Evolutionary conservation across 2,329 filamentous ascomycete genomes (phyloP), one percentile per base, ranked within the genome.

Genomic region (Lizonia empirigonia): DNA sequence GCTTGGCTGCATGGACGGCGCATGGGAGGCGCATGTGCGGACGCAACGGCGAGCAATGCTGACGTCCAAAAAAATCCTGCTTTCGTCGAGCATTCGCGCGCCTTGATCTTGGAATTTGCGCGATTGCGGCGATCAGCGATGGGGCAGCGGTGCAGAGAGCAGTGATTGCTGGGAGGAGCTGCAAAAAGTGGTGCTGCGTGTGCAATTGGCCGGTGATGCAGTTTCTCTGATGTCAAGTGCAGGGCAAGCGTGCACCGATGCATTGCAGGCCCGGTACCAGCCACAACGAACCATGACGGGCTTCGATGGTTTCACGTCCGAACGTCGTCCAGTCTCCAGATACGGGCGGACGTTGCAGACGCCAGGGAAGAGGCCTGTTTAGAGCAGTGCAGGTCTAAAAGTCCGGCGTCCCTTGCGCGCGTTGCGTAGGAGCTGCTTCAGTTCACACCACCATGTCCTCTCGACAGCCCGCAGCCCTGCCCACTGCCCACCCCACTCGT

Each of bases 171-270:
- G 42, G 45, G 44, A 42, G 29, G 20, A 47, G 32, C 42, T 42
- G 49, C 42, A 15, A 52, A 52, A 52, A 52, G 49, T 42, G 49
- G 49, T 52, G 44, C 42, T 16, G 16, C 9, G 32, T 18, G 27
- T 9, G 35, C 44, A 37, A 45, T 37, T 54, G 51, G 55, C 24
- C 33, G 23, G 23, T 15, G 34, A 34, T 33, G 42, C 33, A 30
- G 38, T 51, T 48, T 40, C 19, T 29, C 61, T 70, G 61, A 69
- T 69, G 65, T 69, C 61, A 68, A 65, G 51, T 32, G 10, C 12
- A 1, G 2, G 30, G 16, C 16, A 33, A 33, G 26, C 16, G 37
- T 33, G 20, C 18, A 41, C 37, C 27, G 37, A 52, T 27, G 49
- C 7, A 44, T 38, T 38, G 38, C 49, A 52, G 49, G 49, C 61